Conservation (phyloP, 2,329 filamentous ascomycete species). For the Pseudodiploospora longispora region DNA sequence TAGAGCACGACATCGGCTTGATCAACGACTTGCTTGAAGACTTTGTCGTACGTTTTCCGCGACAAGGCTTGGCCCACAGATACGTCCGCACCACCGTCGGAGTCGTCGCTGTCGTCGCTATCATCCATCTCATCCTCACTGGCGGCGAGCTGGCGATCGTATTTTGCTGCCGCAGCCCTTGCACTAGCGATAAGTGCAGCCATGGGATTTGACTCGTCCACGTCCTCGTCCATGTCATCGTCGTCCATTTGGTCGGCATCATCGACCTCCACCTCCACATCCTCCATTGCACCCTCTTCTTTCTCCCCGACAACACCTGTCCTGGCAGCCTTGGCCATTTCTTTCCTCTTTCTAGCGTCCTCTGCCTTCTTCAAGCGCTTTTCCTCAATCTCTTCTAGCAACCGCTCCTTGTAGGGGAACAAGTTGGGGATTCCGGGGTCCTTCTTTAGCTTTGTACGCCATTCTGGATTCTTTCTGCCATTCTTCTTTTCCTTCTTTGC, state of each 20-base stretch:
- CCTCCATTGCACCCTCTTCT: conserved; percentile 37
- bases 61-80: conserved; percentile 53
- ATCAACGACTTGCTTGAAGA: conserved; percentile 89
- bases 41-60: conserved; percentile 84
- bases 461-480: conserved; percentile 95
- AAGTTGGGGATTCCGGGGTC: conserved; percentile 95
- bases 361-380: conserved; percentile 72
- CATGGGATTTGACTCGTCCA: conserved; percentile 76
- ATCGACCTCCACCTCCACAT: conserved; percentile 38
- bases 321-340: conserved; percentile 61
- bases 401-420: conserved; percentile 95
- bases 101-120: conserved; percentile 39
- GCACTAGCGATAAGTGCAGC: conserved; percentile 84
- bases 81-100: conserved; percentile 48
- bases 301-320: conserved; percentile 38
- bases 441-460: conserved; percentile 91
- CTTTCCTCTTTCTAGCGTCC: conserved; percentile 61
- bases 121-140: conserved; percentile 38
- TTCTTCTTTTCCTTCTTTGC: conserved; percentile 83
- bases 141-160: conserved; percentile 56
- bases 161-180: conserved; percentile 66
- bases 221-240: conserved; percentile 46
- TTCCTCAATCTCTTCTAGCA: conserved; percentile 92
- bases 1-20: conserved; percentile 87
- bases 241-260: conserved; percentile 44